Base-by-base conservation (phyloP, 2,329 filamentous ascomycete species). In the Fusarium sp. region DNA sequence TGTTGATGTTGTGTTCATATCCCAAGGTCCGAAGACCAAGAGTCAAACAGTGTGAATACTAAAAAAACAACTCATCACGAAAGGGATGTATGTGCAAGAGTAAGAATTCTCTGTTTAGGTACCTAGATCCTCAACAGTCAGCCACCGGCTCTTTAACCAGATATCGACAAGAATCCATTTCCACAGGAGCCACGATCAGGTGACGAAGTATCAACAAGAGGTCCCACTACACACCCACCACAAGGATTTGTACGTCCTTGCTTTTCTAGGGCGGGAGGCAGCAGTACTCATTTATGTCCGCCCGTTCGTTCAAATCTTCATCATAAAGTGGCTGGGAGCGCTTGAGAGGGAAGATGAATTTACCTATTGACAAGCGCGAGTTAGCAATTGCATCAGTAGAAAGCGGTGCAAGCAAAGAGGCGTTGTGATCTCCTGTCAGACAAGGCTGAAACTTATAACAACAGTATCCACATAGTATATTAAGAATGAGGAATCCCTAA, bases 401-500 rank as follows among this genome's bases (percentile, higher is more conserved):
- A 57, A 30, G 47, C 36, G n/a, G 36, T 36, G 56, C 30, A 73
- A 68, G 60, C 72, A 73, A 66, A 66, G 62, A 54, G 74, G 75
- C 61, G 59, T 70, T 72, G 54, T 79, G 66, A 81, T 78, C 78
- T 85, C 83, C 81, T 83, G 85, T 90, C 89, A 90, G 89, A 90
- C 89, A 90, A 90, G 89, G 89, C 89, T 90, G 89, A 91, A 90
- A 90, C 89, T 88, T 88, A 81, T 79, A 81, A 83, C 85, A 87
- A 87, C 85, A 83, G 83, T 85, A 83, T 91, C 89, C 85, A 91
- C 89, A 91, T 90, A 69, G 80, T 89, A 77, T 90, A 84, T 91
- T 91, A 88, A 87, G 89, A 83, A 89, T 88, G 89, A 91, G 89
- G 89, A 91, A 91, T 91, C 88, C 89, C 88, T 89, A 78, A 87